phyloP scores from a whole-genome alignment of 2,329 filamentous ascomycete genomes.

The Magnaporthiopsis incrustans region DNA sequence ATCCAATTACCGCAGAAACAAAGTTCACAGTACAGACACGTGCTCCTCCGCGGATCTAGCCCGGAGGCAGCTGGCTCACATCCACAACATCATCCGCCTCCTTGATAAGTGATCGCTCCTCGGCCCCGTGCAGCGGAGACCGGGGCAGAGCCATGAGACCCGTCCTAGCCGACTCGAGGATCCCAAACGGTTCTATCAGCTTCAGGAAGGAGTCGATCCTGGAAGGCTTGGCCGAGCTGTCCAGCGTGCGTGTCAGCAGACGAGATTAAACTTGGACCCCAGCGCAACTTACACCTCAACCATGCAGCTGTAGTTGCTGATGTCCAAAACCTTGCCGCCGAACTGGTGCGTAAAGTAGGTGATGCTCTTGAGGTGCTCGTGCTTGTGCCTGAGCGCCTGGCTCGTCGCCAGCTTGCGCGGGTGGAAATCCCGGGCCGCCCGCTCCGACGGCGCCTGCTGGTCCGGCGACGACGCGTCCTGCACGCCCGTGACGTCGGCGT shows the following conservation, averaged over 20 bases:
- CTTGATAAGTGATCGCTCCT: constrained; percentile 62
- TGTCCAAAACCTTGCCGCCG: constrained; percentile 93
- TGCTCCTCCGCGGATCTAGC: constrained; percentile 56
- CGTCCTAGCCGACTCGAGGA: constrained; percentile 90
- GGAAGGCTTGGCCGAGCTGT: constrained; percentile 78
- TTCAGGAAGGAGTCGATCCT: constrained; percentile 98
- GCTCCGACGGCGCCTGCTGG: constrained; percentile 35
- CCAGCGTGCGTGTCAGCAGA: constrained; percentile 15
- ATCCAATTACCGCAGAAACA: no score
- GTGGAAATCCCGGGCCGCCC: constrained; percentile 64
- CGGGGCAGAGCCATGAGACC: constrained; percentile 95
- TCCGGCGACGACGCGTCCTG: constrained; percentile 19
- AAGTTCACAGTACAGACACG: no score
- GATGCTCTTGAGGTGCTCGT: constrained; percentile 93
- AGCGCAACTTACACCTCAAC: constrained; percentile 73
- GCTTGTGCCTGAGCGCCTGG: constrained; percentile 90
- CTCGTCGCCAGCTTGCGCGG: constrained; percentile 78
- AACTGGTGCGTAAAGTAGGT: constrained; percentile 97
- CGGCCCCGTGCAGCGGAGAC: constrained; percentile 72
- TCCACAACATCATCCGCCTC: constrained; percentile 94
- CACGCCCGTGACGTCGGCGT: constrained; percentile 35
- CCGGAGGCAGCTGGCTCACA: constrained; percentile 85
- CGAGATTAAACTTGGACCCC: no score
- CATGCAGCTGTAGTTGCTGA: constrained; percentile 97
- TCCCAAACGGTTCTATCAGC: constrained; percentile 86